Evolutionary conservation across 2,329 filamentous ascomycete genomes (phyloP), one percentile per base, ranked within the genome.

Genomic region (Endocalyx cinctus): DNA sequence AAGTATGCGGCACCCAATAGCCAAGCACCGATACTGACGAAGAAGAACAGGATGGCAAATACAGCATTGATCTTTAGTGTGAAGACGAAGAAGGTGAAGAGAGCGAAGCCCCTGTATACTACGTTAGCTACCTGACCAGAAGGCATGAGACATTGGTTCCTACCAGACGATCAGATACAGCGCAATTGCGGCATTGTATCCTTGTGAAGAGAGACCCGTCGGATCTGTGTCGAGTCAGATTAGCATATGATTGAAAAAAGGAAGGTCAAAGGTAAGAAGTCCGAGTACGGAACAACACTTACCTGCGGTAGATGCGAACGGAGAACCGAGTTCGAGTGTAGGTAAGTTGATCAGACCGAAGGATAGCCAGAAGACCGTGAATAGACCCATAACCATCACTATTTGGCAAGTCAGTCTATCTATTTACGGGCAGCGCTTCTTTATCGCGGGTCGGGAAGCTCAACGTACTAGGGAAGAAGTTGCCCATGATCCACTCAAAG

Each of bases 51-150:
- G 6, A 28, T 10, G 17, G 32, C 32, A 13, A 34, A 34, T 17
- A 34, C 12, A 18, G 23, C 17, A 16, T 34, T 34, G 32, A 34
- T 29, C 19, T 15, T 34, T 13, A 28, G n/a, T 17, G 32, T 34
- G 32, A 34, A 34, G 32, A 34, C 5, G 26, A 34, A 34, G 32
- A 34, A 34, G 6, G 32, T 34, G 12, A 34, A 20, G 15, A 34
- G 25, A n/a, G 25, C 32, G 26, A 34, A 34, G 5, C 32, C 32
- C 32, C 32, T 29, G n/a, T n/a, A n/a, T n/a, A n/a, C n/a, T n/a
- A n/a, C n/a, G n/a, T n/a, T n/a, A n/a, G n/a, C n/a, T n/a, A n/a
- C n/a, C n/a, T n/a, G n/a, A n/a, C n/a, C n/a, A 13, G 13, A 7
- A 15, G 26, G 26, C 10, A 8, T 13, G 26, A 10, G 10, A 10